Evolutionary conservation across 192 early-diverging fungal genomes (phyloP).

Genomic region (Mortierella antarctica): DNA sequence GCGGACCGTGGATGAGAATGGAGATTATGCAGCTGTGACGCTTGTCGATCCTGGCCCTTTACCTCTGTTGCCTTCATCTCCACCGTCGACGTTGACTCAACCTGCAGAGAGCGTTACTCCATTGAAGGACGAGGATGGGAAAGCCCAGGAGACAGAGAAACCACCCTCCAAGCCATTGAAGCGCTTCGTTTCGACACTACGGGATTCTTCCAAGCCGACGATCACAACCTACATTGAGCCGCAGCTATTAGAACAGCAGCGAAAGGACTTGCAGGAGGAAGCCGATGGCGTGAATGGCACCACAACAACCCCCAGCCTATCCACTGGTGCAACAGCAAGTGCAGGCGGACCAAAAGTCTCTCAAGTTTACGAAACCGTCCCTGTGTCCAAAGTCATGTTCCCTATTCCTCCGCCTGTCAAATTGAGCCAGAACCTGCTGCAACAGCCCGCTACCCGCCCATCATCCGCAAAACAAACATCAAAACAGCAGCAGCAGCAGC

Average conservation of each 20-base stretch:
- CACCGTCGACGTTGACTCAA: neutral
- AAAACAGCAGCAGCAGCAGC: neutral
- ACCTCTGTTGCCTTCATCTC: constrained; percentile 19
- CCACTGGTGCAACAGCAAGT: neutral
- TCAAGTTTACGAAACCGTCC: neutral
- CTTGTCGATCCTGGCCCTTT: constrained; percentile 48
- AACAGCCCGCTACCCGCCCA: constrained; percentile 14
- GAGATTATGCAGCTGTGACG: constrained; percentile 40
- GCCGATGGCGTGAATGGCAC: neutral
- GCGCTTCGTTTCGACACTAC: constrained; percentile 45
- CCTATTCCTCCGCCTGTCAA: constrained; percentile 50
- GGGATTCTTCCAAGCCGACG: constrained; percentile 42
- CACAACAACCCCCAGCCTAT: neutral
- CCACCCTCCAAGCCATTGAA: constrained; percentile 16
- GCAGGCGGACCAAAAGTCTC: neutral
- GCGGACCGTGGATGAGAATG: constrained; percentile 20
- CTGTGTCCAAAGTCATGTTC: constrained; percentile 24
- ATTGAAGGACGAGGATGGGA: neutral
- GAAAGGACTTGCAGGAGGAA: constrained; percentile 21
- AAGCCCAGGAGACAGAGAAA: neutral
- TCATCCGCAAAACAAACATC: neutral
- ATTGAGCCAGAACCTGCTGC: constrained; percentile 39
- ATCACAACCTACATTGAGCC: constrained; percentile 51
- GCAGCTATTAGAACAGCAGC: constrained; percentile 40
- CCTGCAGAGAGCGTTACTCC: neutral